phyloP scores from a whole-genome alignment of 148 eudicot species.

The Amaranthus cruentus region DNA sequence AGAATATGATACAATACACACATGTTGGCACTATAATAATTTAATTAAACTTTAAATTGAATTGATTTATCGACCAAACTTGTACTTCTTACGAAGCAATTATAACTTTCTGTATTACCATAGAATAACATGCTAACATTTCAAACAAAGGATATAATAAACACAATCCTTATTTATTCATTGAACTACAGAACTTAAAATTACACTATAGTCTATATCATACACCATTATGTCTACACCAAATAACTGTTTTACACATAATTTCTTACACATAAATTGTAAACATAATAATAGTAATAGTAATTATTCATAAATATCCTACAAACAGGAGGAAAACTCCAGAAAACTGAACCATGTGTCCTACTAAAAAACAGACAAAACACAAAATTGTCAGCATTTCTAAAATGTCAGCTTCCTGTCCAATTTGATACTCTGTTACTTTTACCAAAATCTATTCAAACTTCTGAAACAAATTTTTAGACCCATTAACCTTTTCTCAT shows the following conservation, averaged over 20 bases:
- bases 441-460: constrained; percentile 25
- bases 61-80: no score
- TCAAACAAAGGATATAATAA: no score
- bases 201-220: no score
- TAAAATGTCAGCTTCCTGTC: constrained; percentile 24
- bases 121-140: no score
- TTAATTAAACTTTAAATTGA: no score
- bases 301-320: background rate
- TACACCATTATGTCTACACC: no score
- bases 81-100: no score
- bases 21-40: no score
- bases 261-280: background rate
- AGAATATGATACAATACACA: no score
- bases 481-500: background rate
- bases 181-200: no score
- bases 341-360: constrained; percentile 16
- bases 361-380: constrained; percentile 12
- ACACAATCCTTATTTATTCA: no score
- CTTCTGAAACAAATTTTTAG: constrained; percentile 4
- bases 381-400: constrained; percentile 24
- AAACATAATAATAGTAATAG: background rate
- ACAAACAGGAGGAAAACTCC: constrained; percentile 2
- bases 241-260: background rate
- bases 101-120: no score
- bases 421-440: constrained; percentile 9